phyloP scores from a whole-genome alignment of 2,329 filamentous ascomycete species.

The Aspergillus fumigatiaffinis region DNA sequence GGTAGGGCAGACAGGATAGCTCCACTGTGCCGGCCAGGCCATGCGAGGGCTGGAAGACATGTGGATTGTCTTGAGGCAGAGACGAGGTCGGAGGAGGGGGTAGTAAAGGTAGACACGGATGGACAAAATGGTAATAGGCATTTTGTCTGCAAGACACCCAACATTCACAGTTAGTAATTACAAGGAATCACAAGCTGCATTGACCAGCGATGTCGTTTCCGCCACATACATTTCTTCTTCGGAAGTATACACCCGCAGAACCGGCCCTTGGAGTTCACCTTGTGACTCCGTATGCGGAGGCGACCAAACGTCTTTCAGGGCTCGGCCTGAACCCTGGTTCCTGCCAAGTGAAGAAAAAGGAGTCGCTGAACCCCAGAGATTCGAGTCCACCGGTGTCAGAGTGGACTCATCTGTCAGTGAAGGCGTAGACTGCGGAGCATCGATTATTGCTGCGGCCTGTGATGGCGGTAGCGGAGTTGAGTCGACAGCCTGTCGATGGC shows the following conservation, averaged over 20 bases:
- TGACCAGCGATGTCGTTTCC: neutral
- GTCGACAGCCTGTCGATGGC: neutral
- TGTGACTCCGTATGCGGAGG: neutral
- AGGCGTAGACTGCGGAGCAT: neutral
- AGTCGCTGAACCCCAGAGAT: neutral
- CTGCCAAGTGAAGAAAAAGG: neutral
- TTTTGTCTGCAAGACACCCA: neutral
- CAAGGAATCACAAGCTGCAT: neutral
- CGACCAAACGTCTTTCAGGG: neutral
- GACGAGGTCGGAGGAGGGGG: neutral
- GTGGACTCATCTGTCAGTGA: neutral
- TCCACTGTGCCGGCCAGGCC: neutral
- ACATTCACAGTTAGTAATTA: neutral
- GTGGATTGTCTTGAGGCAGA: neutral
- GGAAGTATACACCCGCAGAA: neutral
- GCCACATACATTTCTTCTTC: neutral
- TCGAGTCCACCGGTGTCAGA: neutral
- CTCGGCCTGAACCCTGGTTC: neutral
- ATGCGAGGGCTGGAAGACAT: neutral
- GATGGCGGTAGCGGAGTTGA: neutral
- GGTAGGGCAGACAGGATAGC: neutral
- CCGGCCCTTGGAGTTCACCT: neutral
- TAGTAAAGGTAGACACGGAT: neutral
- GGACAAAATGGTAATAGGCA: neutral
- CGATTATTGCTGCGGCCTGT: neutral